Evolutionary conservation across 306 rosid species (phyloP).

Genomic region (Morella rubra): DNA sequence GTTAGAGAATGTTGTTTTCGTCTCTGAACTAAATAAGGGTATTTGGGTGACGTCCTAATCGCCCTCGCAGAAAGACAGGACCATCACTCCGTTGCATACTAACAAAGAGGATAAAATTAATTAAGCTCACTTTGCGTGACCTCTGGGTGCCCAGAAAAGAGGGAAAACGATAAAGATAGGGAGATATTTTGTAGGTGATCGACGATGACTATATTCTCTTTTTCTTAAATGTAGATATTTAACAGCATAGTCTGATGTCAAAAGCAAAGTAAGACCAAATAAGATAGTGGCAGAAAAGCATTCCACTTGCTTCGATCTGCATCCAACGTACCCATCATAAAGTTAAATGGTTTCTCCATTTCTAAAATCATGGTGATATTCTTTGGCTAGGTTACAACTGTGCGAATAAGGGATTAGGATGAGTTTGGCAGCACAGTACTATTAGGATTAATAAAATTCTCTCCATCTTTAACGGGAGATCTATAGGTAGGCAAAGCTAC

Average conservation of each 20-base stretch:
- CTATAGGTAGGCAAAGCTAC: conserved; percentile 33
- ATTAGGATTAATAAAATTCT: neutral
- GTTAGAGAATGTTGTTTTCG: neutral
- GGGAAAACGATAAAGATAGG: neutral
- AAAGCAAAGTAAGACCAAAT: conserved; percentile 41
- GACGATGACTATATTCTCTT: neutral
- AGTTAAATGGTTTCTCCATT: conserved; percentile 16
- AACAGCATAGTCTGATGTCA: conserved; percentile 40
- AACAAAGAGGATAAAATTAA: conserved; percentile 25
- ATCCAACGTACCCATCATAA: conserved; percentile 18
- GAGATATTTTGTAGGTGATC: conserved; percentile 26
- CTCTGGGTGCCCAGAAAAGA: conserved; percentile 3
- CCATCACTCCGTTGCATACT: neutral
- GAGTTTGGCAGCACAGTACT: conserved; percentile 22
- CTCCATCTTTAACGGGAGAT: too few relatives aligned
- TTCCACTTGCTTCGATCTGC: conserved; percentile 32
- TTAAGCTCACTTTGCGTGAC: conserved; percentile 18
- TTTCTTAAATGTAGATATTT: conserved; percentile 8
- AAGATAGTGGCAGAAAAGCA: conserved; percentile 39
- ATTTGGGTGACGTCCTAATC: too few relatives aligned
- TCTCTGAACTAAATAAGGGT: neutral
- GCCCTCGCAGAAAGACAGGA: neutral
- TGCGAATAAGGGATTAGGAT: conserved; percentile 21
- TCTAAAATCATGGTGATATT: conserved; percentile 25
- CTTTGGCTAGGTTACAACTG: conserved; percentile 22